phyloP scores from a whole-genome alignment of 352 stramenopile species.

The Phytophthora niederhauseri region DNA sequence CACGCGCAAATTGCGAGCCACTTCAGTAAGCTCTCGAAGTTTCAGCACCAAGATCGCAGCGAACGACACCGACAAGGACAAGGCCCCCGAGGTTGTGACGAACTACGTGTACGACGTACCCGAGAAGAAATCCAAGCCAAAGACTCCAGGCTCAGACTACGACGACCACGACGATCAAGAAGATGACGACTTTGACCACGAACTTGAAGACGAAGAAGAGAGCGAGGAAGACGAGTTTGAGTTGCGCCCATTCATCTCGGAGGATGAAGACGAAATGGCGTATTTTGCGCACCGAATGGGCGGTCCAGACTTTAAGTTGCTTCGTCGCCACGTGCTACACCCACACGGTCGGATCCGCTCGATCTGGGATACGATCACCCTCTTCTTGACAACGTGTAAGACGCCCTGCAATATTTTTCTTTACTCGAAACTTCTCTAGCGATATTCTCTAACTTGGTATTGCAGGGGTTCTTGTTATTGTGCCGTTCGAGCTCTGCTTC shows the following conservation, averaged over 20 bases:
- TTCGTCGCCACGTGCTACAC: conserved; percentile 57
- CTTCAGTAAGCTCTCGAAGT: conserved; percentile 2
- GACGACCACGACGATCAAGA: conserved; percentile 23
- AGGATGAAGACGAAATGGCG: conserved; percentile 69
- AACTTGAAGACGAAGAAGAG: conserved; percentile 21
- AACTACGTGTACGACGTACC: conserved; percentile 40
- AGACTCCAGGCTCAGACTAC: conserved; percentile 9
- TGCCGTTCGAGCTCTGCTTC: conserved; percentile 80
- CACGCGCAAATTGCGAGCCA: conserved; percentile 4
- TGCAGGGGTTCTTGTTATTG: conserved; percentile 62
- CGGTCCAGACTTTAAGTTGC: conserved; percentile 56
- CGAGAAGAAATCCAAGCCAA: conserved; percentile 29
- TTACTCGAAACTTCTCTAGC: neutral
- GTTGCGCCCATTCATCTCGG: conserved; percentile 22
- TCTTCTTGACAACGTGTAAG: conserved; percentile 72
- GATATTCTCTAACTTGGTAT: conserved; percentile 1
- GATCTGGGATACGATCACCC: conserved; percentile 60
- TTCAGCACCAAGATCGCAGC: conserved; percentile 23
- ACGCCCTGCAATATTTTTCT: neutral
- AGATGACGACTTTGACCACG: conserved; percentile 22
- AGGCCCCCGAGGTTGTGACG: conserved; percentile 31
- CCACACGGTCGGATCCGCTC: conserved; percentile 63
- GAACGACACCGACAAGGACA: conserved; percentile 11
- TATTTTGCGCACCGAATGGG: conserved; percentile 64
- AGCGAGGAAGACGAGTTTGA: conserved; percentile 20